Base-by-base conservation (phyloP, 2,329 filamentous ascomycete species). In the Aspergillus uvarum region DNA sequence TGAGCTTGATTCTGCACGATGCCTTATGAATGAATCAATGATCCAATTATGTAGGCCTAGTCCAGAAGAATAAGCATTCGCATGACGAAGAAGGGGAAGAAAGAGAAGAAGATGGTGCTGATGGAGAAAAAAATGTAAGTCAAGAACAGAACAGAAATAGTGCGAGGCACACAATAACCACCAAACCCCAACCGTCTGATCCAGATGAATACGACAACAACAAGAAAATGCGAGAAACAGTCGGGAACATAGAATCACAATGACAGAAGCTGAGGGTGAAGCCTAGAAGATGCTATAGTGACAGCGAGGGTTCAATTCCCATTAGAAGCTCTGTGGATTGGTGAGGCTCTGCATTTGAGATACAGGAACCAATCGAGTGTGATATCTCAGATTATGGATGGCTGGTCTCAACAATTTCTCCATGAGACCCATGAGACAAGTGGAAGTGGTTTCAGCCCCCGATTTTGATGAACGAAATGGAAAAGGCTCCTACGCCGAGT, bases 401-500 rank as follows among this genome's bases (percentile, higher is more conserved):
- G 14, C 16, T 19, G 38, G 38, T 44, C 16, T 3, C 16, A 16
- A n/a, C 5, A 38, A 8, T 2, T 38, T 4, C 2, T 16, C 14
- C 35, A 14, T 38, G 35, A 12, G 14, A 22, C 4, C 22, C 22
- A 22, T 22, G 26, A 29, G 26, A 29, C 26, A 44, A 19, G 38
- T 47, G 26, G 8, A 29, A 47, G 8, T 4, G 31, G 21, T 35
- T 24, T 31, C 16, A n/a, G 22, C 14, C 3, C 14, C 42, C n/a
- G 38, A 7, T 26, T 24, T n/a, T 24, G 21, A 24, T 12, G 4
- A 26, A 26, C 11, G 47, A 6, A 51, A 8, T 35, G 51, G 19
- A 35, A 26, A 53, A 38, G 50, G 42, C 31, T 47, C 56, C 51
- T 49, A 59, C 56, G 56, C 56, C 56, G 51, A 29, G 32, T 54